A percentile compares a stretch with the other conserved stretches of the same genome.
These are phyloP conservation scores for Dicorynia guianensis DNA, from an alignment of 306 rosid genomes.

Conservation along the genomic window DNA sequence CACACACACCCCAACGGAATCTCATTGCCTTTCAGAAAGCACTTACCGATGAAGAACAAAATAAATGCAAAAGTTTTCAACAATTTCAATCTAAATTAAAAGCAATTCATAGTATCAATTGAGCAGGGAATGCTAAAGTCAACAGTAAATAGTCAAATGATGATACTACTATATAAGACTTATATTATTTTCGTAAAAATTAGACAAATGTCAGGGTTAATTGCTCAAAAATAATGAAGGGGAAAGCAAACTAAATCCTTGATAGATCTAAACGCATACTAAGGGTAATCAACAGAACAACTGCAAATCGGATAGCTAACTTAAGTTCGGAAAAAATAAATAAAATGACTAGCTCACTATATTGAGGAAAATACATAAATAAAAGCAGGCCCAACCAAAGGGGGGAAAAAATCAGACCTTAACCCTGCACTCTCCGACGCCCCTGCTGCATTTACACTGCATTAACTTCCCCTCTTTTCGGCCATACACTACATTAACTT, in stretches of 20 bases:
- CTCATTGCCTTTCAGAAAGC: too few relatives aligned
- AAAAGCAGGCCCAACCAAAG: slow-evolving; percentile 30
- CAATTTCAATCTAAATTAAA: too few relatives aligned
- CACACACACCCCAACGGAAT: too few relatives aligned
- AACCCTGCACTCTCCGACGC: slow-evolving; percentile 44
- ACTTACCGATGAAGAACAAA: too few relatives aligned
- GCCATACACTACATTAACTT: slow-evolving; percentile 32
- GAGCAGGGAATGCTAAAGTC: too few relatives aligned
- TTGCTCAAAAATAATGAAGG: neutral
- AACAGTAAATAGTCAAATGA: too few relatives aligned
- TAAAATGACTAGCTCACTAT: slow-evolving; percentile 50
- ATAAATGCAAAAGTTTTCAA: too few relatives aligned
- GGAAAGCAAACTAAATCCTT: neutral
- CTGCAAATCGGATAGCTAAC: slow-evolving; percentile 28
- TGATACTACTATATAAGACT: too few relatives aligned
- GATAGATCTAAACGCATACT: slow-evolving; percentile 31
- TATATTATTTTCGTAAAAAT: too few relatives aligned
- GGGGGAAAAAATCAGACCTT: slow-evolving; percentile 41
- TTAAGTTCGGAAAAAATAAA: slow-evolving; percentile 34
- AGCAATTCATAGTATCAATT: too few relatives aligned
- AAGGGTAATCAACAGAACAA: slow-evolving; percentile 1
- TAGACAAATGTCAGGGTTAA: too few relatives aligned
- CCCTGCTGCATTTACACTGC: slow-evolving; percentile 42
- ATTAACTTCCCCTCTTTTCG: too few relatives aligned
- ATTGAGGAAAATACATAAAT: slow-evolving; percentile 41